Conservation (phyloP, 1,284 basidiomycete genomes). For the Moniliella sp. region DNA sequence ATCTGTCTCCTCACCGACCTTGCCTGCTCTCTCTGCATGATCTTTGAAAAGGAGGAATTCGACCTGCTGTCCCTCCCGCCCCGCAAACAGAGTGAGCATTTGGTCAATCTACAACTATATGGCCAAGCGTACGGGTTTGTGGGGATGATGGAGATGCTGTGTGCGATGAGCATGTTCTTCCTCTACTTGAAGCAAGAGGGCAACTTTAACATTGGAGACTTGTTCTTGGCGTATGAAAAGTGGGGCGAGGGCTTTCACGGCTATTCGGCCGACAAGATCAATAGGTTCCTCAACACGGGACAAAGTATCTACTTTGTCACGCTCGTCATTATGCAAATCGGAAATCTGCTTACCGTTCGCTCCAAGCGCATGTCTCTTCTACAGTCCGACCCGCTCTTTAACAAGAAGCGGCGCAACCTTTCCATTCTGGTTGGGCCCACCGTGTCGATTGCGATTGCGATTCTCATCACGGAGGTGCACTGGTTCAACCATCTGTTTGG, state of each 20-base stretch:
- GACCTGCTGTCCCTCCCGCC: constrained; percentile 45
- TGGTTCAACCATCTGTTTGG: background rate
- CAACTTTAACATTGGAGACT: constrained; percentile 39
- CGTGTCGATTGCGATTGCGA: constrained; percentile 10
- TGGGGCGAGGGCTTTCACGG: constrained; percentile 38
- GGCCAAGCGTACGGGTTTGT: constrained; percentile 48
- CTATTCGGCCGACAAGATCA: constrained; percentile 23
- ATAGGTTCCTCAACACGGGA: constrained; percentile 34
- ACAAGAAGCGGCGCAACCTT: constrained; percentile 8
- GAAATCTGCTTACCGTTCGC: constrained; percentile 35
- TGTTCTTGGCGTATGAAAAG: constrained; percentile 17
- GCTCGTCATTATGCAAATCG: constrained; percentile 50
- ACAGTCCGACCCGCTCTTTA: constrained; percentile 14
- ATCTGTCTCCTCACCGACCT: constrained; percentile 44
- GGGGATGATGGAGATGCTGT: constrained; percentile 42
- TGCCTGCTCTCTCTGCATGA: constrained; percentile 39
- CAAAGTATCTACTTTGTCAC: constrained; percentile 41
- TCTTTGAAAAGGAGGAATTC: constrained; percentile 44
- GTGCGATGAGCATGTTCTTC: constrained; percentile 37
- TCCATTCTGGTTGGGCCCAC: constrained; percentile 11
- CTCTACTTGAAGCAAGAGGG: constrained; percentile 39
- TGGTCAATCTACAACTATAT: constrained; percentile 41
- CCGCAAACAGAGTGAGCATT: constrained; percentile 40
- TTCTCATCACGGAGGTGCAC: constrained; percentile 9
- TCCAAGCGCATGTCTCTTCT: constrained; percentile 39